A percentile compares a stretch with the other conserved stretches of the same genome.
Conservation (phyloP, 2,329 filamentous ascomycete species). For the Chaetomium globosum region DNA sequence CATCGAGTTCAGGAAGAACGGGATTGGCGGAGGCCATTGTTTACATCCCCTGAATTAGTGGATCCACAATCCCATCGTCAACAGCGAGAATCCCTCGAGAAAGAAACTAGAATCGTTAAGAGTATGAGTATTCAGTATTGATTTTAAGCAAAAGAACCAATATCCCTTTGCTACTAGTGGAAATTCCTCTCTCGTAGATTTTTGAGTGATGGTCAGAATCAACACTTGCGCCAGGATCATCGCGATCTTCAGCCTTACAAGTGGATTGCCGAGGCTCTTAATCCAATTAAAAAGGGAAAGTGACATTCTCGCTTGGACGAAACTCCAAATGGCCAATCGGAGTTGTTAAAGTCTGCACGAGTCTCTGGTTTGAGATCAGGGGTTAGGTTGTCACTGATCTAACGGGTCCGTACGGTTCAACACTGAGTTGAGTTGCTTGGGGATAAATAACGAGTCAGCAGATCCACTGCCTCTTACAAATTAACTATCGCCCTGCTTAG, state of each 20-base stretch:
- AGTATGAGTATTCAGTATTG: background rate
- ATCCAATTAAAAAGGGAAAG: conserved; percentile 28
- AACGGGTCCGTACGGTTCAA: background rate
- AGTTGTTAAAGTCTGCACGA: conserved; percentile 3
- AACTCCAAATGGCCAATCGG: background rate
- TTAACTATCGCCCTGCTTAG: background rate
- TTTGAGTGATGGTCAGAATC: background rate
- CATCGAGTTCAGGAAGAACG: background rate
- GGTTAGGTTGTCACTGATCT: background rate
- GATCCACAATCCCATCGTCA: background rate
- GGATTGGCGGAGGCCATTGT: conserved; percentile 21
- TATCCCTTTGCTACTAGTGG: background rate
- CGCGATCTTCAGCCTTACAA: conserved; percentile 23
- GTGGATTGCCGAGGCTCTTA: conserved; percentile 21
- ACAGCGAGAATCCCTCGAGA: background rate
- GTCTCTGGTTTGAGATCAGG: no score
- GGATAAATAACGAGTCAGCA: no score
- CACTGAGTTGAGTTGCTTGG: background rate
- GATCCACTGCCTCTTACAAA: background rate
- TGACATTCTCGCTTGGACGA: conserved; percentile 26
- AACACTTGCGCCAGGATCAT: background rate
- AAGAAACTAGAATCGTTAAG: background rate
- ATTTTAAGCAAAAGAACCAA: background rate
- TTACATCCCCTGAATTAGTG: conserved; percentile 13
- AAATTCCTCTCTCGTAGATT: background rate